These are phyloP conservation scores for Panaeolus cyanescens DNA, from an alignment of 768 basidiomycete genomes.

Conservation along the genomic window DNA sequence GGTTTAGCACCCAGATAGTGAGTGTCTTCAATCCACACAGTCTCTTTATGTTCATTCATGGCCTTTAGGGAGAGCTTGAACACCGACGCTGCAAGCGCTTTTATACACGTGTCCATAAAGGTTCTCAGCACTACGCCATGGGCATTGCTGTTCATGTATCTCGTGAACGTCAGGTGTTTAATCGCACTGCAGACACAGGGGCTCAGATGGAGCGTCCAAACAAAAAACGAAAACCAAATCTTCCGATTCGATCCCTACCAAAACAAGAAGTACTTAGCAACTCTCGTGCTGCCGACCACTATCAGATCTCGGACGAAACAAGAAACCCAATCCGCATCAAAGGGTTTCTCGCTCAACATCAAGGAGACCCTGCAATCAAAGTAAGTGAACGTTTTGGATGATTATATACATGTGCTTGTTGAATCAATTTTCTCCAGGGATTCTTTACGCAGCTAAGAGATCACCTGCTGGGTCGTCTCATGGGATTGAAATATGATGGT, in stretches of 20 bases:
- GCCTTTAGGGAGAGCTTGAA: conserved; percentile 12
- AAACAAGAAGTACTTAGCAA: not conserved
- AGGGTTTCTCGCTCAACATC: conserved; percentile 2
- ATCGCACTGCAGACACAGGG: not conserved
- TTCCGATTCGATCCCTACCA: not conserved
- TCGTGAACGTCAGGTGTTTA: not conserved
- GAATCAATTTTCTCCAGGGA: conserved; percentile 15
- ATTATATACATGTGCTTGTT: not conserved
- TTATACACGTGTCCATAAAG: conserved; percentile 13
- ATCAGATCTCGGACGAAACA: conserved; percentile 9
- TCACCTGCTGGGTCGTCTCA: conserved; percentile 28
- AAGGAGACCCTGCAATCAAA: conserved; percentile 24
- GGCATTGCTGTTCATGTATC: conserved; percentile 6
- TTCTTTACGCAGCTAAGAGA: conserved; percentile 29
- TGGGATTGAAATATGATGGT: not conserved
- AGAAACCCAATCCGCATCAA: not conserved
- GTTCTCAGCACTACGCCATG: not conserved
- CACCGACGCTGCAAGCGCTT: conserved; percentile 10
- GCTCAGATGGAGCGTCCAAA: not conserved
- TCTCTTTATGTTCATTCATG: not conserved
- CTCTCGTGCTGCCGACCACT: conserved; percentile 6
- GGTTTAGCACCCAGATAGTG: conserved; percentile 38
- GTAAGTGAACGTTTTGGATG: conserved; percentile 23
- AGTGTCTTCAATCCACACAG: not conserved
- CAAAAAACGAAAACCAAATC: not conserved